Conservation (phyloP, 805 yeast genomes). For the Saccharomycopsis guyanensis region DNA sequence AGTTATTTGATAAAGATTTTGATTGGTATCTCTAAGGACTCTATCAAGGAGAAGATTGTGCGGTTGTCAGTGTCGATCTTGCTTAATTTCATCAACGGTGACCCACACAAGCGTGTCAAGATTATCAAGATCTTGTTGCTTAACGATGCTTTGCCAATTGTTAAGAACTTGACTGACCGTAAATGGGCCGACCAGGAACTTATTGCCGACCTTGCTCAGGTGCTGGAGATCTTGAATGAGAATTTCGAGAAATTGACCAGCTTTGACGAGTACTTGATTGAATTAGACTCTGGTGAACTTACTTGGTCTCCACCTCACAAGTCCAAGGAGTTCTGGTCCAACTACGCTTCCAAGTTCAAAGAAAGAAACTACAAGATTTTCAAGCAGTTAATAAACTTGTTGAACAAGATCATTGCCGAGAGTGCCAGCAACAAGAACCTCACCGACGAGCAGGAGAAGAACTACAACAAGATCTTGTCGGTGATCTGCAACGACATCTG, state of each 20-base stretch:
- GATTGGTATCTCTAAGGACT: constrained; percentile 56
- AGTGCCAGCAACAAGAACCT: constrained; percentile 22
- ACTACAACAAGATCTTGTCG: constrained; percentile 37
- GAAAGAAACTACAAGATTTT: constrained; percentile 69
- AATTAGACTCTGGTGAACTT: constrained; percentile 69
- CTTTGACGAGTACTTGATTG: constrained; percentile 85
- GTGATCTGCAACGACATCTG: constrained; percentile 64
- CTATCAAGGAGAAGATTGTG: constrained; percentile 88
- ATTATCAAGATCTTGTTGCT: constrained; percentile 60
- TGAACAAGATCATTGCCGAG: constrained; percentile 29
- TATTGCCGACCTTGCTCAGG: constrained; percentile 54
- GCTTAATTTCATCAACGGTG: constrained; percentile 45
- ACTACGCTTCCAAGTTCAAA: constrained; percentile 69
- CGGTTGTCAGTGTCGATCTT: constrained; percentile 75
- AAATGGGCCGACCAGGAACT: constrained; percentile 95
- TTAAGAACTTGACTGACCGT: constrained; percentile 67
- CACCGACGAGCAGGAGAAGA: constrained; percentile 29
- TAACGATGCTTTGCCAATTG: constrained; percentile 63
- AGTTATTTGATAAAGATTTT: constrained; percentile 44
- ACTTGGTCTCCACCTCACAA: constrained; percentile 91
- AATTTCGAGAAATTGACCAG: constrained; percentile 78
- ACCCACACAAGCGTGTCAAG: constrained; percentile 31
- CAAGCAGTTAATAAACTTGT: constrained; percentile 48
- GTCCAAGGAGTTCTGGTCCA: constrained; percentile 84
- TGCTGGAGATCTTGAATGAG: constrained; percentile 56